A percentile compares a stretch with the other conserved stretches of the same genome.
phyloP scores from a whole-genome alignment of 2,329 filamentous ascomycete genomes.

The Colletotrichum karsti region DNA sequence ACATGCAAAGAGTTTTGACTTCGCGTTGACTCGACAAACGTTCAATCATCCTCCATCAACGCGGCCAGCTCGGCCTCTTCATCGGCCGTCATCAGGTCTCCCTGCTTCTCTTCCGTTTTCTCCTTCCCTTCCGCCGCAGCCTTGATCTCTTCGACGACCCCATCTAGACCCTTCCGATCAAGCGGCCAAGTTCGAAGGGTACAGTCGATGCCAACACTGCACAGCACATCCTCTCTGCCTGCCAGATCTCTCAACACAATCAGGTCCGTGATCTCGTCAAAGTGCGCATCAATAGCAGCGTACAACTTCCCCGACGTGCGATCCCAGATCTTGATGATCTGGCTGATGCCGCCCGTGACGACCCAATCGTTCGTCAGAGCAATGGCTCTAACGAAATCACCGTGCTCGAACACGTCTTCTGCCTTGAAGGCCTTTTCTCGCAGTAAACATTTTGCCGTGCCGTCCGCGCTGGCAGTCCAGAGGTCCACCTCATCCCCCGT shows the following conservation, averaged over 20 bases:
- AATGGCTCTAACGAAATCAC: constrained; percentile 89
- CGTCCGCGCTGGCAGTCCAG: constrained; percentile 95
- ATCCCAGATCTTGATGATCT: constrained; percentile 93
- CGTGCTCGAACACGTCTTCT: constrained; percentile 80
- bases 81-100: constrained; percentile 78
- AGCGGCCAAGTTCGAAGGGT: constrained; percentile 89
- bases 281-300: constrained; percentile 84
- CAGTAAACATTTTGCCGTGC: constrained; percentile 82
- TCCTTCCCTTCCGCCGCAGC: constrained; percentile 53
- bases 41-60: constrained; percentile 80
- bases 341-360: constrained; percentile 88
- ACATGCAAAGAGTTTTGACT: background rate
- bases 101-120: constrained; percentile 51
- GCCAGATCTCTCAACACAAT: constrained; percentile 61
- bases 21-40: background rate
- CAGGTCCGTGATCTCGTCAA: constrained; percentile 89
- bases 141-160: constrained; percentile 52
- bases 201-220: constrained; percentile 89
- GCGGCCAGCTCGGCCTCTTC: constrained; percentile 94
- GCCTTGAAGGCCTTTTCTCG: constrained; percentile 73
- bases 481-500: constrained; percentile 73
- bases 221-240: constrained; percentile 57
- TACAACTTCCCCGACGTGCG: constrained; percentile 74
- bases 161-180: constrained; percentile 64
- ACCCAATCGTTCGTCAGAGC: constrained; percentile 80